Base-by-base conservation (phyloP, 2,329 filamentous ascomycete species). In the Fusarium sp. region DNA sequence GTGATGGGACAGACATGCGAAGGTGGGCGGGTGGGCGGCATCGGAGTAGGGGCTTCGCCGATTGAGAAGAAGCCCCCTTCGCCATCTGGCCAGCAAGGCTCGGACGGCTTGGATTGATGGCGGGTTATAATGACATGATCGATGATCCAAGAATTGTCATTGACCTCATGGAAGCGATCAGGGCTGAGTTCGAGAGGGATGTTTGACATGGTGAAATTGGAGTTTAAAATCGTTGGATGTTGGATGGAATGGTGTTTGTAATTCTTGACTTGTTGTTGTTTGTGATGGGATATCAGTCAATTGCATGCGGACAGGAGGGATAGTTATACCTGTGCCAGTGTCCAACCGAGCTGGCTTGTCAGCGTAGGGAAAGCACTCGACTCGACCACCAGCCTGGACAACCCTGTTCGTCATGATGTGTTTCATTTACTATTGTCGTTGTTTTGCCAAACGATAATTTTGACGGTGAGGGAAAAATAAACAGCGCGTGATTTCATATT, bases 1-100 rank as follows among this genome's bases (percentile, higher is more conserved):
- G 4, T 22, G 15, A 56, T 52, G 1, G 54, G 46, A 14, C 54
- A 56, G 4, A 15, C 11, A 9, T 43, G 10, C 1, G 22, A 44
- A 9, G 35, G 1, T 11, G 27, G 47, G 3, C 22, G 47, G 3
- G 37, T 22, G 3, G 3, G 1, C 4, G 53, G 53, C 7, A 4
- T 37, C 1, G 46, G 53, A 8, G 6, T 43, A 17, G 27, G 46
- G 14, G 27, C 22, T 17, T 56, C 27, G 8, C 11, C 6, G 19
- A 56, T 22, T 35, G 46, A 15, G 15, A 51, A 56, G 22, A 51
- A 56, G 4, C 14, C 20, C 4, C 53, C 53, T 27, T 51, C 8
- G 3, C 35, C 46, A 17, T 35, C 53, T 15, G 20, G 17, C 53
- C 53, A 56, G 10, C 22, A 56, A 10, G 46, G 37, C 3, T 22